Conservation (phyloP, 352 stramenopile species). For the Plasmopara halstedii region DNA sequence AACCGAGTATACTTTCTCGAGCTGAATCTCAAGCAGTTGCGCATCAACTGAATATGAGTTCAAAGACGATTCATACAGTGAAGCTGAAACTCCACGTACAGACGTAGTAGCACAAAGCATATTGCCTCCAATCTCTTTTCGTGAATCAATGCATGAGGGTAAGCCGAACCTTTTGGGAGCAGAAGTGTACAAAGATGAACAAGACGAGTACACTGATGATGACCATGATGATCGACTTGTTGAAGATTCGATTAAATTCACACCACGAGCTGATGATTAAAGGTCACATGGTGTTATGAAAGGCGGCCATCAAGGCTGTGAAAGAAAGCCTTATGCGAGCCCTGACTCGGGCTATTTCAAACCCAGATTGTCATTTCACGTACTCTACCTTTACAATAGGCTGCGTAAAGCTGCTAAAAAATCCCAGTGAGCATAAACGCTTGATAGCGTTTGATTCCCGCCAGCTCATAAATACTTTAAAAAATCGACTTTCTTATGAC, state of each 20-base stretch:
- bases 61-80: constrained; percentile 35
- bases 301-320: too few species aligned
- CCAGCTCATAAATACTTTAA: too few species aligned
- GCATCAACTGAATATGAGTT: constrained; percentile 26
- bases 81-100: constrained; percentile 7
- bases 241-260: too few species aligned
- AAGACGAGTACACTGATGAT: constrained; percentile 32
- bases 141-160: constrained; percentile 16
- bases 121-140: constrained; percentile 5
- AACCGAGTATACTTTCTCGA: background rate
- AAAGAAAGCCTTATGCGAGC: too few species aligned
- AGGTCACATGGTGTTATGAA: too few species aligned
- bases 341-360: too few species aligned
- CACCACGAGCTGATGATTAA: background rate
- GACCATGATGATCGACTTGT: constrained; percentile 45
- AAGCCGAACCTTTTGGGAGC: constrained; percentile 5
- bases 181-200: constrained; percentile 29
- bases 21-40: background rate
- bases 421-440: too few species aligned
- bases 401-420: too few species aligned
- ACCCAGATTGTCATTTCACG: too few species aligned
- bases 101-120: background rate
- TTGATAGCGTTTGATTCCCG: too few species aligned
- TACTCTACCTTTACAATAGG: too few species aligned
- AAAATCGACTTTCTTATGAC: too few species aligned